A percentile compares a stretch with the other conserved stretches of the same genome.
Evolutionary conservation across 139 green algal genomes (phyloP).

Genomic region (Micractinium sp.): DNA sequence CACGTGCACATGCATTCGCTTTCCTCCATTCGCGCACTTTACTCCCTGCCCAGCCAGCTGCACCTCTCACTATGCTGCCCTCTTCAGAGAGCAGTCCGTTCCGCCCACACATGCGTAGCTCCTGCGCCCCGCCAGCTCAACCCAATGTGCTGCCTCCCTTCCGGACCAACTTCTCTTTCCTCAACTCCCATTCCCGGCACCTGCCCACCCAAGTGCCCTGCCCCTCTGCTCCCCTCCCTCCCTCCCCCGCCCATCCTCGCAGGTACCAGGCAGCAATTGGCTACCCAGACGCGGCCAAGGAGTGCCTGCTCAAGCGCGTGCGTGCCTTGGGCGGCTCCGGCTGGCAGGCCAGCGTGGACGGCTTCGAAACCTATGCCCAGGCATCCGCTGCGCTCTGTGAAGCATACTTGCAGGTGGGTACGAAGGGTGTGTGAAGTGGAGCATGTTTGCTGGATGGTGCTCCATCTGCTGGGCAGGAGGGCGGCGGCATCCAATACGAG

Average conservation of each 20-base stretch:
- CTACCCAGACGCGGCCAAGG: slow-evolving; percentile 53
- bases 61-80: neutral
- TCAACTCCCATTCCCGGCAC: neutral
- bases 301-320: slow-evolving; percentile 73
- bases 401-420: slow-evolving; percentile 43
- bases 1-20: neutral
- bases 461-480: too few species aligned
- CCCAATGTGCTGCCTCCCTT: neutral
- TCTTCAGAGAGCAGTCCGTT: too few species aligned
- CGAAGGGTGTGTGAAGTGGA: neutral
- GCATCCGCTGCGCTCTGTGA: slow-evolving; percentile 57
- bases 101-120: too few species aligned
- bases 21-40: neutral
- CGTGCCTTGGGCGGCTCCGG: slow-evolving; percentile 58
- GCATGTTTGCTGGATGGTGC: too few species aligned
- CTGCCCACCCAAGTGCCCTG: neutral
- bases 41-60: neutral
- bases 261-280: slow-evolving; percentile 59
- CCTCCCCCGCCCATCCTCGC: neutral
- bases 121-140: too few species aligned
- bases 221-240: neutral
- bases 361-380: slow-evolving; percentile 60
- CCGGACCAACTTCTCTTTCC: too few species aligned
- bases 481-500: neutral
- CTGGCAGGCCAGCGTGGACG: slow-evolving; percentile 56